Conservation (phyloP, 2,329 filamentous ascomycete genomes). For the Apiospora koreana region DNA sequence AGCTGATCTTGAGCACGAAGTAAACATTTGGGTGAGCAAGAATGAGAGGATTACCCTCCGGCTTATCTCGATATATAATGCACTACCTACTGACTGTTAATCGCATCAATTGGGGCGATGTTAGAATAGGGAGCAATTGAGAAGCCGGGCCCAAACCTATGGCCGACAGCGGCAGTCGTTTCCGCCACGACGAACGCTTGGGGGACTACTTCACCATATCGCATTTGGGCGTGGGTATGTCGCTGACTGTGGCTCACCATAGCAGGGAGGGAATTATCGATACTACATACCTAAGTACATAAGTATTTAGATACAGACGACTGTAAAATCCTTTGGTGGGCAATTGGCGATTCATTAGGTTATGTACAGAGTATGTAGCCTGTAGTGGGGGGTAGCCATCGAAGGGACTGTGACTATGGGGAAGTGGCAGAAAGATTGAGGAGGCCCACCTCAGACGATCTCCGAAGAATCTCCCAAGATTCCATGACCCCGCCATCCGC, state of each 20-base stretch:
- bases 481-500: too few relatives aligned
- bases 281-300: too few relatives aligned
- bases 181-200: background rate
- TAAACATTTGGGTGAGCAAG: background rate
- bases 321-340: too few relatives aligned
- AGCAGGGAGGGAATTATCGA: too few relatives aligned
- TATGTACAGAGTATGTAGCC: background rate
- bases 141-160: too few relatives aligned
- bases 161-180: background rate
- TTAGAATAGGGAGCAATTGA: background rate
- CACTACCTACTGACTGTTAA: background rate
- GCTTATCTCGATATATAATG: too few relatives aligned
- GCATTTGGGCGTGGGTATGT: background rate
- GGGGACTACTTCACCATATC: background rate
- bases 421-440: background rate
- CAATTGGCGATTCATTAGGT: too few relatives aligned
- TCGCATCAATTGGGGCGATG: background rate
- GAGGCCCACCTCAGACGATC: background rate
- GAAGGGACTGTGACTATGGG: background rate
- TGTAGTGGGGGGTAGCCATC: too few relatives aligned
- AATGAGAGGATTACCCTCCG: background rate
- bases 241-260: background rate
- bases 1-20: background rate
- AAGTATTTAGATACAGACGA: too few relatives aligned
- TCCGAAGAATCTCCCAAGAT: too few relatives aligned